phyloP scores from a whole-genome alignment of 2,329 filamentous ascomycete genomes.

The Microdochium bolleyi region DNA sequence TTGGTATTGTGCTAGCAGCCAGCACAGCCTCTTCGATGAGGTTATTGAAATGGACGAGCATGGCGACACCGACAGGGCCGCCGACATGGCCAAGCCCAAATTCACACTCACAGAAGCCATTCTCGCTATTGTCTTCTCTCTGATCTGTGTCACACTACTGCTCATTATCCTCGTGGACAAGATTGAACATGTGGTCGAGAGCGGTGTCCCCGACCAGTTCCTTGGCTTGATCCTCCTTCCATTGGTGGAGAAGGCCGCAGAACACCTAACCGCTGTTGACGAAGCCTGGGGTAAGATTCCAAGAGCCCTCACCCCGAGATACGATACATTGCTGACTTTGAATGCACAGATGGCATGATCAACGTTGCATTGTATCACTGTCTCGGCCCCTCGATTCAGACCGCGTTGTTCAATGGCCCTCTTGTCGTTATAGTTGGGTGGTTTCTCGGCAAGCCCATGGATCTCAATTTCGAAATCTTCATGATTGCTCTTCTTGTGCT shows the following conservation, averaged over 20 bases:
- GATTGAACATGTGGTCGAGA: constrained; percentile 48
- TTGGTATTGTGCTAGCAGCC: constrained; percentile 65
- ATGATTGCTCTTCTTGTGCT: constrained; percentile 76
- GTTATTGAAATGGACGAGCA: constrained; percentile 65
- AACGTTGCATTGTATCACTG: constrained; percentile 83
- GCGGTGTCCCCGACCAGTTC: constrained; percentile 41
- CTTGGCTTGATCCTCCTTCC: constrained; percentile 70
- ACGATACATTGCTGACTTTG: neutral
- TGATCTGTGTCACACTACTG: constrained; percentile 65
- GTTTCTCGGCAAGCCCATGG: constrained; percentile 63
- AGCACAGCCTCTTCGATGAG: constrained; percentile 69
- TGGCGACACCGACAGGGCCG: constrained; percentile 54
- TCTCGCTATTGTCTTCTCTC: constrained; percentile 53
- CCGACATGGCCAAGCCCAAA: constrained; percentile 54
- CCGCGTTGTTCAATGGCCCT: constrained; percentile 79
- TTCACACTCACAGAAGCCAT: constrained; percentile 68
- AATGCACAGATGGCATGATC: constrained; percentile 32
- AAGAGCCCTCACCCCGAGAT: neutral
- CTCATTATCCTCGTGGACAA: constrained; percentile 67
- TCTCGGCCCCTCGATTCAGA: constrained; percentile 81
- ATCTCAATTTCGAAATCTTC: constrained; percentile 81
- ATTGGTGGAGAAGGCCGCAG: constrained; percentile 78
- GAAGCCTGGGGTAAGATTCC: constrained; percentile 71
- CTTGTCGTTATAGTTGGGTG: constrained; percentile 79
- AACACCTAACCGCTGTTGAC: constrained; percentile 76